These are phyloP conservation scores for Plasmodium blacklocki DNA, from an alignment of 169 alveolate genomes.

Conservation along the genomic window DNA sequence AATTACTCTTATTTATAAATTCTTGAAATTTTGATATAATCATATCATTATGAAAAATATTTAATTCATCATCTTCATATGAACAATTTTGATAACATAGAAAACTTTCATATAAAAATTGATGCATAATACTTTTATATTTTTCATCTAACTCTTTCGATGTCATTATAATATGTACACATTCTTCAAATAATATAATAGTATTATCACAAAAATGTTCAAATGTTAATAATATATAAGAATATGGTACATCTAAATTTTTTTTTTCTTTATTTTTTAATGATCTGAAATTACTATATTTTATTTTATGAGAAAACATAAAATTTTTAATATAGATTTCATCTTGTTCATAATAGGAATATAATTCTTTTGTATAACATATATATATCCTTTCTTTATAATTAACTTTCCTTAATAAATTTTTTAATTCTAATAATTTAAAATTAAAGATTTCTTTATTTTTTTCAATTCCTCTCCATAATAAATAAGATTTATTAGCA, in stretches of 20 bases:
- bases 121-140: constrained; percentile 40
- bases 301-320: neutral
- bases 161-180: constrained; percentile 24
- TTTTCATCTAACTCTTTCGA: constrained; percentile 18
- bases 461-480: constrained; percentile 46
- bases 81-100: constrained; percentile 24
- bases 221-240: constrained; percentile 1
- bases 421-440: constrained; percentile 25
- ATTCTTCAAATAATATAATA: constrained; percentile 31
- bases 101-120: constrained; percentile 38
- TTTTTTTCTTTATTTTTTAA: neutral
- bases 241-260: neutral
- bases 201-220: constrained; percentile 24
- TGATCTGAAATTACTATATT: constrained; percentile 23
- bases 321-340: constrained; percentile 21
- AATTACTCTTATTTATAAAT: constrained; percentile 20
- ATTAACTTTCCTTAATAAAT: neutral
- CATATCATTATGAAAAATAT: constrained; percentile 26
- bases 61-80: constrained; percentile 4
- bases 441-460: constrained; percentile 31
- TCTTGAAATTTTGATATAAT: constrained; percentile 16
- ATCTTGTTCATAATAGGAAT: constrained; percentile 14
- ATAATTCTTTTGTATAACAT: constrained; percentile 23
- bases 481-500: constrained; percentile 37
- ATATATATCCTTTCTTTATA: constrained; percentile 21